A percentile compares a stretch with the other conserved stretches of the same genome.
Conservation (phyloP, 306 rosid genomes). For the Vicia faba region DNA sequence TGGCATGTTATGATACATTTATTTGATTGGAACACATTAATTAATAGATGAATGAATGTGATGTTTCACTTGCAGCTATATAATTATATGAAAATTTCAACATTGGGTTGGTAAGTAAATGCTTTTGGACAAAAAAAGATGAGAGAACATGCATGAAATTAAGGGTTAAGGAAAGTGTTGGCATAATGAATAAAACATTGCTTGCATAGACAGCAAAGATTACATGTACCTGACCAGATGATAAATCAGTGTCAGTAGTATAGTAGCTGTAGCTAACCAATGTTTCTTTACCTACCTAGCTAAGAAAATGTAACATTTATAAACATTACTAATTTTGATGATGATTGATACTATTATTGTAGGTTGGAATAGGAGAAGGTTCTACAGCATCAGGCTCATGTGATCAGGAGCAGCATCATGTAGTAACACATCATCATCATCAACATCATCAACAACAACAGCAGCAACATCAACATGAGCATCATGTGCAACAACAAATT, state of each 20-base stretch:
- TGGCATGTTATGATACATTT: neutral
- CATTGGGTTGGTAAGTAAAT: constrained; percentile 8
- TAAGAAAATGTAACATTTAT: constrained; percentile 27
- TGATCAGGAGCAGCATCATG: constrained; percentile 31
- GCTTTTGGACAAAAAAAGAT: constrained; percentile 11
- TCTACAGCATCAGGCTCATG: constrained; percentile 57
- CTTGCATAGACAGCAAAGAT: constrained; percentile 56
- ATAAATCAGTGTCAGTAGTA: constrained; percentile 42
- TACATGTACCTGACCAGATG: constrained; percentile 43
- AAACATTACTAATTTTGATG: neutral
- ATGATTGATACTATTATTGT: constrained; percentile 24
- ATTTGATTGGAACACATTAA: neutral
- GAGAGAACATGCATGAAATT: constrained; percentile 4
- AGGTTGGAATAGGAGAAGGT: constrained; percentile 86
- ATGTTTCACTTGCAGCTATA: constrained; percentile 24
- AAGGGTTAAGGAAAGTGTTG: constrained; percentile 37
- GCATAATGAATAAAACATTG: constrained; percentile 42
- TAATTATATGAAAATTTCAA: constrained; percentile 20
- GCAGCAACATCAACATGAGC: constrained; percentile 43
- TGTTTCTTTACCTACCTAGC: constrained; percentile 34
- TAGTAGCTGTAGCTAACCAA: constrained; percentile 32
- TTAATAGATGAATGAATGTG: constrained; percentile 7
- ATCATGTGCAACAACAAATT: constrained; percentile 49
- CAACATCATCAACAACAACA: constrained; percentile 32
- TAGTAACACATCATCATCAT: constrained; percentile 1